Evolutionary conservation across 768 basidiomycete species (phyloP), one percentile per base, ranked within the genome.

Genomic region (Clitopilus passeckerianus): DNA sequence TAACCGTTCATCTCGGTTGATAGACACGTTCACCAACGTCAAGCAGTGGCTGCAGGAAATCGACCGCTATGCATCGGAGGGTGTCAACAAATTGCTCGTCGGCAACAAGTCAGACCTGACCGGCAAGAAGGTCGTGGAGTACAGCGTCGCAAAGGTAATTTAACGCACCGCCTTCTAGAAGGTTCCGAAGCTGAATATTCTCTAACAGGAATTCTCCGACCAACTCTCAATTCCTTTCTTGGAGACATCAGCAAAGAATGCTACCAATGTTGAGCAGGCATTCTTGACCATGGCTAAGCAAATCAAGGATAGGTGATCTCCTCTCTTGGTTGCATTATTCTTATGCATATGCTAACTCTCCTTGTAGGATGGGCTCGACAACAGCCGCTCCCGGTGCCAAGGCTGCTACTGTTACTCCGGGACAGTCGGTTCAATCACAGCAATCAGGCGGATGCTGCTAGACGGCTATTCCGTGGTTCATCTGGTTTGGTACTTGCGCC

Each of bases 41-140:
- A 98, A 97, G 77, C 93, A 95, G 71, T 93, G 91, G 91, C 79
- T 93, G 58, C 90, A 91, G 67, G 92, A 95, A 72, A 95, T 95
- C 65, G 93, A 94, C 75, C 84, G 91, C 67, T 96, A 98, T 76
- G 97, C 97, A 55, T 95, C 95, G 1, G 94, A 98, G 69, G 95
- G 95, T 53, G 97, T 99, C 61, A 98, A 98, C 85, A 98, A 98
- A 81, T 80, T 99, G 56, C 85, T 99, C 50, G 91, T 99, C 57
- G 97, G 97, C 57, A 99, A 99, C 82, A 99, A 99, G 80, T 96
- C 95, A 60, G 97, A 99, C 75, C 84, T 96, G 77, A 93, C 93
- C 52, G 90, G 89, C 80, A 98, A 96, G 86, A 95, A 95, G 76
- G 91, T 92, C 62, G 93, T 95, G 54, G 91, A 93, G 72, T 92